Evolutionary conservation across 352 stramenopile species (phyloP).

Genomic region (Pythium grandisporangium): DNA sequence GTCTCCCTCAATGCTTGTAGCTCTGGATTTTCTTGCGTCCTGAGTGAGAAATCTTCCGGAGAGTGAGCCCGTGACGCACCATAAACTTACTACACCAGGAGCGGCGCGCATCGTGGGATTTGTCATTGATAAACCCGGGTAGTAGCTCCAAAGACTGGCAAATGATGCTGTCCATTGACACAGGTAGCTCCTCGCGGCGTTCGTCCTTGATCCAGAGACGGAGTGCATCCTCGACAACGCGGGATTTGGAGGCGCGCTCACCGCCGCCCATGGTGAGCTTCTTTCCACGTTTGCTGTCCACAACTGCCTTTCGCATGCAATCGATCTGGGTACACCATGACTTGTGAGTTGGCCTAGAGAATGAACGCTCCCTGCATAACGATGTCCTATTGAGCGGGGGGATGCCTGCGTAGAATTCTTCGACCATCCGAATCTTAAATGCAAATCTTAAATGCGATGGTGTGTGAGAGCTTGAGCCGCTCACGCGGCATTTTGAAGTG

Average conservation of each 20-base stretch:
- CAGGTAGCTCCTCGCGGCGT: neutral
- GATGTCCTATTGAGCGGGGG: neutral
- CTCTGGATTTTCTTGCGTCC: neutral
- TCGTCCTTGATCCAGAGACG: slow-evolving; percentile 2
- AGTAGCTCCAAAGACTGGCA: neutral
- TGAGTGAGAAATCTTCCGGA: slow-evolving; percentile 1
- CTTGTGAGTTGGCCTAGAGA: neutral
- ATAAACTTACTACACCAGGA: slow-evolving; percentile 1
- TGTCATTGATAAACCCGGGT: neutral
- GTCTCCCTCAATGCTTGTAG: neutral
- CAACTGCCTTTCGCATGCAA: neutral
- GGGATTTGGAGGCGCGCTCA: neutral
- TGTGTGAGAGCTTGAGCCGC: neutral
- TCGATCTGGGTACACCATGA: neutral
- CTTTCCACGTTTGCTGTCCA: neutral
- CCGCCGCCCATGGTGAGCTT: slow-evolving; percentile 2
- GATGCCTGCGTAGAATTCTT: neutral
- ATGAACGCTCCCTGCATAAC: neutral
- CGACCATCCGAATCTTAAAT: slow-evolving; percentile 1
- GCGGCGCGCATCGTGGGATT: neutral
- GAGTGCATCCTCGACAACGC: neutral
- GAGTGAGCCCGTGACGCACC: neutral
- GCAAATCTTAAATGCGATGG: too few species aligned
- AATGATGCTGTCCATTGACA: neutral
- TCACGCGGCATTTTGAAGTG: slow-evolving; percentile 1